Conservation (phyloP, 2,329 filamentous ascomycete species). For the Xylariaceae sp. region DNA sequence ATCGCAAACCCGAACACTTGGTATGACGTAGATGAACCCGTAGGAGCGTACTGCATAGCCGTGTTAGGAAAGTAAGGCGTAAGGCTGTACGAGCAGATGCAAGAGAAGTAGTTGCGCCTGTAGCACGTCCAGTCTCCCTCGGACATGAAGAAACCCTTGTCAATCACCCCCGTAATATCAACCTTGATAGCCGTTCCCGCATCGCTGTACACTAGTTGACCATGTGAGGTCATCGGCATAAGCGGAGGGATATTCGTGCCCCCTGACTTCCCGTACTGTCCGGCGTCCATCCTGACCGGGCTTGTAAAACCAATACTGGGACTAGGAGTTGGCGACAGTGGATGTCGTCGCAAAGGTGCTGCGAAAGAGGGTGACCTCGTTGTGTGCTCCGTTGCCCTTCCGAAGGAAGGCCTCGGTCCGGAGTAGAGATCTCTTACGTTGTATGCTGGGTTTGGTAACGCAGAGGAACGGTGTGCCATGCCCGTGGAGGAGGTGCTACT, state of each 20-base stretch:
- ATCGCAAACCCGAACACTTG: constrained; percentile 77
- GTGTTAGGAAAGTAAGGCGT: constrained; percentile 56
- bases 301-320: constrained; percentile 49
- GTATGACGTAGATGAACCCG: constrained; percentile 57
- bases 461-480: constrained; percentile 59
- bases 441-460: constrained; percentile 55
- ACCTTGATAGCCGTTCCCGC: constrained; percentile 60
- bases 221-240: constrained; percentile 52
- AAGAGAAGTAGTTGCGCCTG: constrained; percentile 86
- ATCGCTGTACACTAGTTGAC: constrained; percentile 65
- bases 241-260: constrained; percentile 56
- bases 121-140: constrained; percentile 93
- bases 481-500: constrained; percentile 55
- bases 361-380: constrained; percentile 57
- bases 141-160: constrained; percentile 84
- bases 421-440: constrained; percentile 58
- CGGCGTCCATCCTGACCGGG: constrained; percentile 53
- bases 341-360: constrained; percentile 50
- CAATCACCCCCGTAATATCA: constrained; percentile 77
- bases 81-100: constrained; percentile 76
- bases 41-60: constrained; percentile 55
- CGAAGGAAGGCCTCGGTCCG: constrained; percentile 52
- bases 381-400: constrained; percentile 52
- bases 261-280: constrained; percentile 46
- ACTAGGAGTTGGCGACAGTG: constrained; percentile 56